Base-by-base conservation (phyloP, 1,139 yeast genomes). In the Casaregolazyma suthepensis region DNA sequence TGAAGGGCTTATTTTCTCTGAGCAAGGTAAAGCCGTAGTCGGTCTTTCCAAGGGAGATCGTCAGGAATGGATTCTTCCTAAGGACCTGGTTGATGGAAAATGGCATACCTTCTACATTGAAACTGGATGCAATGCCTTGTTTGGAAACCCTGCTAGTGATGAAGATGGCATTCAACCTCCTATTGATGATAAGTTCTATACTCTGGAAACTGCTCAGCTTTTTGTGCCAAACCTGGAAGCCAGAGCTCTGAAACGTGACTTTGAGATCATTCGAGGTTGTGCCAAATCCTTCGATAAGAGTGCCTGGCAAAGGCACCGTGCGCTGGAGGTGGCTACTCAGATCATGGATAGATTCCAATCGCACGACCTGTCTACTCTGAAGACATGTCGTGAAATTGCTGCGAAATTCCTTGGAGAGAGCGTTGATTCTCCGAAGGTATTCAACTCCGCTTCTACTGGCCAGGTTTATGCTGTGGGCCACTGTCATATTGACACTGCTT, bases 401-500 rank as follows among this genome's bases (percentile, higher is more conserved):
- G 66, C 72, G 51, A 72, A 75, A 51, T 83, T 77, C 63, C 73
- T 91, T 52, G 97, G 97, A 40, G 60, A 72, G 1, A 75, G 80
- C 48, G 74, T 81, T 46, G 86, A 89, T 67, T 75, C 85, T 2
- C 80, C 78, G 13, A 77, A 77, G 20, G 96, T 89, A 1, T 82
- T 45, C 42, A 26, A 23, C 71, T 98, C 98, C 31, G 35, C 43
- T n/a, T 45, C 49, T 13, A 56, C 51, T 22, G 57, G 60, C 49
- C 69, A 72, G 45, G 96, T 89, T 9, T 84, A 74, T 66, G 95
- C 87, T 3, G 77, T 91, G 58, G 97, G 97, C 48, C 87, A 90
- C 66, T 91, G 97, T 67, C 98, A 90, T 68, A 91, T 90, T 62
- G 97, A 90, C 66, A 90, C 97, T 23, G 96, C 96, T 19, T 88